Conservation (phyloP, 768 basidiomycete species). For the Tulasnella sp. region DNA sequence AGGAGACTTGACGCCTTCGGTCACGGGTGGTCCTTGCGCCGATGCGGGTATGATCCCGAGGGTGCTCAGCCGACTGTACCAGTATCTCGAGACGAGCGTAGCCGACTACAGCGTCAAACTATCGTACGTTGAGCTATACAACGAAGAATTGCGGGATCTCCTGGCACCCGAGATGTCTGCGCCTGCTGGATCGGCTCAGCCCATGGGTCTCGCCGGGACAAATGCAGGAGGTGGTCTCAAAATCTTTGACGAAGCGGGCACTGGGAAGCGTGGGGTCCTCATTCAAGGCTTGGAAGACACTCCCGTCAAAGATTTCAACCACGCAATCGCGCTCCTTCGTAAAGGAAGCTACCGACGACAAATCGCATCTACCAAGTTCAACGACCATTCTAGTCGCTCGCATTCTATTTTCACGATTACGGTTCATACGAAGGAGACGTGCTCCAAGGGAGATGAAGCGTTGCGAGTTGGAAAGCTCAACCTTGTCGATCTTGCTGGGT, state of each 20-base stretch:
- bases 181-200: slow-evolving; percentile 59
- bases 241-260: slow-evolving; percentile 81
- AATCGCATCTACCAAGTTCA: slow-evolving; percentile 94
- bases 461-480: slow-evolving; percentile 93
- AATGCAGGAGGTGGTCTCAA: slow-evolving; percentile 52
- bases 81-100: slow-evolving; percentile 67
- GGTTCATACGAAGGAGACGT: slow-evolving; percentile 81
- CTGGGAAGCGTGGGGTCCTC: slow-evolving; percentile 67
- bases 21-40: slow-evolving; percentile 78
- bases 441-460: slow-evolving; percentile 68
- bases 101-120: slow-evolving; percentile 88
- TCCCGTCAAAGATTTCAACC: slow-evolving; percentile 69
- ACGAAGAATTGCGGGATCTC: slow-evolving; percentile 95
- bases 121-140: slow-evolving; percentile 93
- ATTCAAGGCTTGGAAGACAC: slow-evolving; percentile 94
- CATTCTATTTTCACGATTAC: slow-evolving; percentile 98
- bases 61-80: slow-evolving; percentile 82
- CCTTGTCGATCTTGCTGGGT: slow-evolving; percentile 93
- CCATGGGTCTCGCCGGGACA: slow-evolving; percentile 58
- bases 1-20: slow-evolving; percentile 76
- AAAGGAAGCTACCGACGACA: slow-evolving; percentile 89
- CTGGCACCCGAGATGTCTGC: slow-evolving; percentile 69
- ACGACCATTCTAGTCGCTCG: slow-evolving; percentile 92
- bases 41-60: slow-evolving; percentile 96
- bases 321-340: slow-evolving; percentile 73